Conservation (phyloP, 345 rosid species). For the Citrus unshiu region DNA sequence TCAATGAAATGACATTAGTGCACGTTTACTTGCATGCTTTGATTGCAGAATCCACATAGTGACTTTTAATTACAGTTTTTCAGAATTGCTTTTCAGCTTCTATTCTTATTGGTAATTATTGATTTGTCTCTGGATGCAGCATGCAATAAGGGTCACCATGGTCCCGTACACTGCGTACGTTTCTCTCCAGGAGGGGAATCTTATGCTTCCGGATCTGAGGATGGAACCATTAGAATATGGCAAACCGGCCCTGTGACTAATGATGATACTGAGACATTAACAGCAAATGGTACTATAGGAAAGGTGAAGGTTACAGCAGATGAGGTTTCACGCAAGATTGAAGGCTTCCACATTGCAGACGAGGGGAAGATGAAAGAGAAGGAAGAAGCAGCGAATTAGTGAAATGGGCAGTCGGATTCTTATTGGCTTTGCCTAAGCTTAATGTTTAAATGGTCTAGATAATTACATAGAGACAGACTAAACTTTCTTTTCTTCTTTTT, state of each 20-base stretch:
- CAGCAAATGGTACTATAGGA: slow-evolving; percentile 27
- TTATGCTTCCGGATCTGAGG: slow-evolving; percentile 96
- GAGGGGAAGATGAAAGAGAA: slow-evolving; percentile 33
- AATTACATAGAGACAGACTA: not conserved
- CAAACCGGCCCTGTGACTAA: slow-evolving; percentile 38
- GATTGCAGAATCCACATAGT: no score
- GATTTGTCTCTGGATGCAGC: slow-evolving; percentile 39
- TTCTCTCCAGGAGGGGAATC: slow-evolving; percentile 96
- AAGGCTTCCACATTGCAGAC: slow-evolving; percentile 42
- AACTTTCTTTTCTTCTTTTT: not conserved
- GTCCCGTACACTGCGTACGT: slow-evolving; percentile 91
- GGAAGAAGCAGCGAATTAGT: slow-evolving; percentile 23
- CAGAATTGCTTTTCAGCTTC: slow-evolving; percentile 32
- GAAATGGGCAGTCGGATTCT: not conserved
- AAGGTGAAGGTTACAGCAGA: slow-evolving; percentile 39
- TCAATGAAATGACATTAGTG: not conserved
- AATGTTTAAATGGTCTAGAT: not conserved
- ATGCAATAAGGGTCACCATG: slow-evolving; percentile 99
- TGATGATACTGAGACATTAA: slow-evolving; percentile 20
- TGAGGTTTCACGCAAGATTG: slow-evolving; percentile 42
- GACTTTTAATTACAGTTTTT: slow-evolving; percentile 57
- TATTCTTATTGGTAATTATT: not conserved
- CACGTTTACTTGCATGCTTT: not conserved
- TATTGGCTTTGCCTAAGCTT: not conserved
- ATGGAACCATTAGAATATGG: slow-evolving; percentile 81